phyloP scores from a whole-genome alignment of 2,329 filamentous ascomycete genomes.

The Stachybotrys chartarum region DNA sequence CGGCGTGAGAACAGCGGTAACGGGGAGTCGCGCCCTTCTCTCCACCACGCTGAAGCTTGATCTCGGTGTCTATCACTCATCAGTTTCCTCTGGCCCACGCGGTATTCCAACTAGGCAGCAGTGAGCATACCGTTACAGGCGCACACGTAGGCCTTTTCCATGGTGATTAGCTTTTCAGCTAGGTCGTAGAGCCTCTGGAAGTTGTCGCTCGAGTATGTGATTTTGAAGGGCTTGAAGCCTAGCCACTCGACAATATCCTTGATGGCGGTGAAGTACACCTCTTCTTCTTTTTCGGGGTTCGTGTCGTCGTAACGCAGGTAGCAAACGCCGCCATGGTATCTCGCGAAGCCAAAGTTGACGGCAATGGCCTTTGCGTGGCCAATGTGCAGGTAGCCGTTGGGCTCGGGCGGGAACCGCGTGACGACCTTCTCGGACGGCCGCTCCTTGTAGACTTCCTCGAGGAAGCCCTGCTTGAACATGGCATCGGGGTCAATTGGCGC shows the following conservation, averaged over 20 bases:
- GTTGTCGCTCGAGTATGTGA: slow-evolving; percentile 87
- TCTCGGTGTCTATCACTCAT: slow-evolving; percentile 53
- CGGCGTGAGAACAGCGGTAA: slow-evolving; percentile 74
- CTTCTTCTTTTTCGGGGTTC: slow-evolving; percentile 88
- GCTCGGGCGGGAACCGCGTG: slow-evolving; percentile 76
- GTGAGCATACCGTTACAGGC: slow-evolving; percentile 53
- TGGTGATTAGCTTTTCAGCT: slow-evolving; percentile 73
- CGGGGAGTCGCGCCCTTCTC: slow-evolving; percentile 57
- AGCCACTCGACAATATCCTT: slow-evolving; percentile 83
- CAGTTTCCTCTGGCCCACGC: background rate
- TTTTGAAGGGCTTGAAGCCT: slow-evolving; percentile 37
- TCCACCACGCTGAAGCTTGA: slow-evolving; percentile 82
- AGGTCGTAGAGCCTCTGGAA: slow-evolving; percentile 84
- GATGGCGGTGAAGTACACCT: slow-evolving; percentile 84
- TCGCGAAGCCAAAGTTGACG: slow-evolving; percentile 93
- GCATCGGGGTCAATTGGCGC: slow-evolving; percentile 46
- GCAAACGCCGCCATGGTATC: slow-evolving; percentile 61
- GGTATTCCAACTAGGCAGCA: background rate
- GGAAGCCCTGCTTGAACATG: slow-evolving; percentile 77
- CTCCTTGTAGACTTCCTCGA: slow-evolving; percentile 64
- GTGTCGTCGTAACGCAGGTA: slow-evolving; percentile 74
- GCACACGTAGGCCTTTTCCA: slow-evolving; percentile 75
- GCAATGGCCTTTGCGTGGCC: slow-evolving; percentile 94
- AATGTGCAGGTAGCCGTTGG: slow-evolving; percentile 90
- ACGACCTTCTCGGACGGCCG: slow-evolving; percentile 54